Conservation (phyloP, 2,329 filamentous ascomycete species). For the Myriosclerotinia scirpicola region DNA sequence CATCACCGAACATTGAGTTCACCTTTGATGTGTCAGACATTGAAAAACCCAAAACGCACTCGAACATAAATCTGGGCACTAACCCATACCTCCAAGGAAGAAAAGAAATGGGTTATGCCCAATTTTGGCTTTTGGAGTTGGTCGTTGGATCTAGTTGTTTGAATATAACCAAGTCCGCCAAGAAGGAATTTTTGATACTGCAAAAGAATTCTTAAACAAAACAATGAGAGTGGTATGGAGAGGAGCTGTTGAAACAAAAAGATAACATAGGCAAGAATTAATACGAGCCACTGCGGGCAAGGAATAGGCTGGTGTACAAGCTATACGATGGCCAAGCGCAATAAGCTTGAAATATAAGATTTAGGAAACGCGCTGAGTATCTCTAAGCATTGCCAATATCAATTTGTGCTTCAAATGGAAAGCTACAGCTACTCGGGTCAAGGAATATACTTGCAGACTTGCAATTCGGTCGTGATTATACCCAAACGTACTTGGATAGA, state of each 20-base stretch:
- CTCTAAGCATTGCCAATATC: neutral
- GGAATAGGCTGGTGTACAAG: neutral
- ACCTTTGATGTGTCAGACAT: neutral
- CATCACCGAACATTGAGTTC: neutral
- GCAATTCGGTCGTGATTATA: no score
- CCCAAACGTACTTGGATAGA: neutral
- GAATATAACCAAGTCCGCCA: neutral
- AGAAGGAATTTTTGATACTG: neutral
- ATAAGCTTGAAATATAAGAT: neutral
- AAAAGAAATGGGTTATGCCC: neutral
- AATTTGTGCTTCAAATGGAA: neutral
- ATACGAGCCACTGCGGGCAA: neutral
- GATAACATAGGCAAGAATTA: neutral
- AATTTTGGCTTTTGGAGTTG: neutral
- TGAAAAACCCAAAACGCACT: neutral
- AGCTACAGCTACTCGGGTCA: neutral
- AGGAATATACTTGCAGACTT: neutral
- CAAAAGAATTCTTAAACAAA: neutral
- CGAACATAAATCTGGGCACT: neutral
- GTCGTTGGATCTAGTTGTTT: neutral
- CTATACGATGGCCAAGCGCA: neutral
- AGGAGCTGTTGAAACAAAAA: neutral
- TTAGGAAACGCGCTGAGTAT: neutral
- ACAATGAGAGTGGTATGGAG: no score
- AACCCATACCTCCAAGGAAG: neutral